Percentiles rank a stretch among this genome's conserved stretches.
Conservation (phyloP, 768 basidiomycete genomes). For the Mycena venus region DNA sequence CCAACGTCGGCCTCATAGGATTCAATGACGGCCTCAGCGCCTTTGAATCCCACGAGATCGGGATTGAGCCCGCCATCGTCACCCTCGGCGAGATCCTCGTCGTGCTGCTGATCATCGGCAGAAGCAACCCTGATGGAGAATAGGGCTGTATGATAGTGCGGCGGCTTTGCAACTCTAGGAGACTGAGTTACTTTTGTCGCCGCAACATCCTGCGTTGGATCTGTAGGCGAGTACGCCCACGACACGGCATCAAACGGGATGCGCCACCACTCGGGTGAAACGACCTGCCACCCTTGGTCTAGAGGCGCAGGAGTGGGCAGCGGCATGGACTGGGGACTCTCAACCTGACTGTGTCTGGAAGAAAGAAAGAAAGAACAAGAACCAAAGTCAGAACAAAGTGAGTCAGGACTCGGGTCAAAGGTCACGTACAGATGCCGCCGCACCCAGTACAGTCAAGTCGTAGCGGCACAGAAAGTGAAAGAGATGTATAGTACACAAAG, state of each 20-base stretch:
- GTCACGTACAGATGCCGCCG: constrained; percentile 25
- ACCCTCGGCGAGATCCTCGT: constrained; percentile 31
- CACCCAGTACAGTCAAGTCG: constrained; percentile 19
- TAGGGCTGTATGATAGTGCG: constrained; percentile 51
- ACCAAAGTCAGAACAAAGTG: constrained; percentile 27
- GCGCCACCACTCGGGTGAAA: constrained; percentile 55
- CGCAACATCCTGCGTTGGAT: constrained; percentile 33
- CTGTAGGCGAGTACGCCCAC: constrained; percentile 52
- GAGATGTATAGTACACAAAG: constrained; percentile 27
- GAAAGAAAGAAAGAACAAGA: constrained; percentile 5
- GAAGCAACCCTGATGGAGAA: constrained; percentile 37
- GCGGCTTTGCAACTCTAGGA: constrained; percentile 42
- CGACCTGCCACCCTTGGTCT: constrained; percentile 57
- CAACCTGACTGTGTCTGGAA: constrained; percentile 27
- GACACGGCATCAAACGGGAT: constrained; percentile 54
- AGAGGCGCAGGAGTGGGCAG: constrained; percentile 16
- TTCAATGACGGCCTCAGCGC: constrained; percentile 51
- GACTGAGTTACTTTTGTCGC: constrained; percentile 17
- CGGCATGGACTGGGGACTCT: constrained; percentile 22
- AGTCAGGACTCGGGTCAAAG: constrained; percentile 13
- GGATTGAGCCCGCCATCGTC: constrained; percentile 49
- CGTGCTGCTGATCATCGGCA: constrained; percentile 14
- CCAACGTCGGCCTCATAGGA: constrained; percentile 60
- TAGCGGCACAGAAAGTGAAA: not conserved
- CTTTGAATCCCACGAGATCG: constrained; percentile 55